These are phyloP conservation scores for Chrysosporium keratinophilum DNA, from an alignment of 2,329 filamentous ascomycete genomes.

Conservation along the genomic window DNA sequence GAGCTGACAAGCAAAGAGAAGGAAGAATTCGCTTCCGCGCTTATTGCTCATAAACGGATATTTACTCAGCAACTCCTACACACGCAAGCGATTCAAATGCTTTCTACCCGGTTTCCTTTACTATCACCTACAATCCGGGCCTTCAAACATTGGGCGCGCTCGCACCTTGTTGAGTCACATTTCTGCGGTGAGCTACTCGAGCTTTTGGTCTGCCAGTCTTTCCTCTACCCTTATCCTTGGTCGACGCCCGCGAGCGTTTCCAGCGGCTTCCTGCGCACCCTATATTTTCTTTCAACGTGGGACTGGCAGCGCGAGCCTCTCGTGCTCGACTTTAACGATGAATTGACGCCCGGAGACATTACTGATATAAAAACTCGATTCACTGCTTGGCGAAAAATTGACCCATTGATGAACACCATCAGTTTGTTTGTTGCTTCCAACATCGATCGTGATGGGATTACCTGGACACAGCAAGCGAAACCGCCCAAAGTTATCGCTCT, in stretches of 20 bases:
- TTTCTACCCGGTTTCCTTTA: conserved; percentile 68
- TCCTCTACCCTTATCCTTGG: conserved; percentile 76
- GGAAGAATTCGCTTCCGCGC: conserved; percentile 57
- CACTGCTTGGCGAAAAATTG: conserved; percentile 74
- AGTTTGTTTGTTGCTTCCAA: conserved; percentile 74
- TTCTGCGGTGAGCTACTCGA: conserved; percentile 74
- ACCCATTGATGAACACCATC: conserved; percentile 76
- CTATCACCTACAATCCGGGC: conserved; percentile 75
- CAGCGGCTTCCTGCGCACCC: conserved; percentile 69
- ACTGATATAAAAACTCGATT: conserved; percentile 59
- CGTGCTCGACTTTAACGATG: conserved; percentile 60
- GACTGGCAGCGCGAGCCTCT: conserved; percentile 82
- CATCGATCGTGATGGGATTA: conserved; percentile 63
- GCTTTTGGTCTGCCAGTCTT: conserved; percentile 65
- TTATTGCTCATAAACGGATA: conserved; percentile 59
- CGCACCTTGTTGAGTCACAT: conserved; percentile 68
- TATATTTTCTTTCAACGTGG: conserved; percentile 74
- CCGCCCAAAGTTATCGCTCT: conserved; percentile 75
- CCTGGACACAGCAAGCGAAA: conserved; percentile 60
- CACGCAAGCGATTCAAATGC: conserved; percentile 67
- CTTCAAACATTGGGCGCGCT: conserved; percentile 78
- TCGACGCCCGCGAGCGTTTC: conserved; percentile 61
- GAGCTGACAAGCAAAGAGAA: conserved; percentile 53
- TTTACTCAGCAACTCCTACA: conserved; percentile 67
- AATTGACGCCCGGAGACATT: conserved; percentile 52